Evolutionary conservation across 148 eudicot species (phyloP).

Genomic region (Agrostemma githago): DNA sequence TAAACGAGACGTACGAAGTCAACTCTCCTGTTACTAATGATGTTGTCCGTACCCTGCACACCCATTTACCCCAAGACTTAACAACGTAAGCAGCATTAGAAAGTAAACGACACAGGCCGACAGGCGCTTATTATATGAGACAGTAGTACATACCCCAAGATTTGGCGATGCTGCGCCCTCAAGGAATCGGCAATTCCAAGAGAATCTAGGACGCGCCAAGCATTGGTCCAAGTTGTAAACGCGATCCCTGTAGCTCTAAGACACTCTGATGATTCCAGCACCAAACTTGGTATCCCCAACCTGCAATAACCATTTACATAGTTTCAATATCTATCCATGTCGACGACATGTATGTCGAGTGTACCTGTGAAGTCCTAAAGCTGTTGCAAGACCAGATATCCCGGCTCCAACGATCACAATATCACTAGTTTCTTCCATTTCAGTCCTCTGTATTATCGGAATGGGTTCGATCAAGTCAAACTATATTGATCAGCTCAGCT

Average conservation of each 20-base stretch:
- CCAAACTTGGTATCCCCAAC: slow-evolving; percentile 49
- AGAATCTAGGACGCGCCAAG: slow-evolving; percentile 55
- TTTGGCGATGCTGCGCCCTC: slow-evolving; percentile 26
- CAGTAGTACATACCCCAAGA: slow-evolving; percentile 27
- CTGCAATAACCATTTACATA: slow-evolving; percentile 12
- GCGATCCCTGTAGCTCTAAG: slow-evolving; percentile 48
- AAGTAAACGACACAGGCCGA: too few species aligned
- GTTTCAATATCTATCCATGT: background rate
- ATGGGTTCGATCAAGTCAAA: background rate
- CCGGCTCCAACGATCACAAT: slow-evolving; percentile 35
- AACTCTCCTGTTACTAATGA: slow-evolving; percentile 33
- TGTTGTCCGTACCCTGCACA: slow-evolving; percentile 24
- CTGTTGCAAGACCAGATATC: slow-evolving; percentile 31
- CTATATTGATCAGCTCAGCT: background rate
- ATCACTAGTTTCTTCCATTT: slow-evolving; percentile 24
- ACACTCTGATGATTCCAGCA: slow-evolving; percentile 51
- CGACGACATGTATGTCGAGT: too few species aligned
- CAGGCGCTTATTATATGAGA: background rate
- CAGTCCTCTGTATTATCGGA: background rate
- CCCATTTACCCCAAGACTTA: too few species aligned
- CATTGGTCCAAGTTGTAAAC: slow-evolving; percentile 46
- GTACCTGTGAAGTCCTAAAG: slow-evolving; percentile 52
- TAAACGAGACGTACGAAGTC: slow-evolving; percentile 33
- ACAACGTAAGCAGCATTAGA: too few species aligned
- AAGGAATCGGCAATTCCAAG: slow-evolving; percentile 40